phyloP scores from a whole-genome alignment of 225 moss, liverwort and hornwort genomes.

The Antitrichia curtipendula region DNA sequence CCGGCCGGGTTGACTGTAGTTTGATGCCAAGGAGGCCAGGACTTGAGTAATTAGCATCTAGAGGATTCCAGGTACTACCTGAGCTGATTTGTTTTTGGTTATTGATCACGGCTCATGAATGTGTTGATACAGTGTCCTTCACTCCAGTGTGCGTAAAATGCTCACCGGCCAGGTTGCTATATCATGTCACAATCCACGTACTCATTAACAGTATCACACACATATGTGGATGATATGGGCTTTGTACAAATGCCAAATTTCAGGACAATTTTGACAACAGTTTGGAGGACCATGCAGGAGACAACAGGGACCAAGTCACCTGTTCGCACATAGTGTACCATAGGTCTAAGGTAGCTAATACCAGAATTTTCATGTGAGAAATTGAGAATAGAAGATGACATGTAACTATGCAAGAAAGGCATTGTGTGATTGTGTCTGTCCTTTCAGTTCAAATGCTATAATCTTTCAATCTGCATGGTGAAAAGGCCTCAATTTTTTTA shows the following conservation, averaged over 20 bases:
- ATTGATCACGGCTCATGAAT: not conserved
- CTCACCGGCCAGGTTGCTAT: not conserved
- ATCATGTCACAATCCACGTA: constrained; percentile 7
- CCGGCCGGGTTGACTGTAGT: not conserved
- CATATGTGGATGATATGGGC: constrained; percentile 20
- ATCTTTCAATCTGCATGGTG: too few relatives aligned
- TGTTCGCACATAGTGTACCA: too few relatives aligned
- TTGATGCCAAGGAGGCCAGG: not conserved
- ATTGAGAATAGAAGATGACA: not conserved
- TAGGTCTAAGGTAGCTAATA: not conserved
- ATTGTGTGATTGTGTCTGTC: too few relatives aligned
- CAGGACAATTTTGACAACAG: constrained; percentile 13
- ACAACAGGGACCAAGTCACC: not conserved
- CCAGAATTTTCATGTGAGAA: not conserved
- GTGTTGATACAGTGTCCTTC: constrained; percentile 2
- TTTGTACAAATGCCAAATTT: not conserved
- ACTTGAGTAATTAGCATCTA: not conserved
- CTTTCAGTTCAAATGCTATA: too few relatives aligned
- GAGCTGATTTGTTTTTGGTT: not conserved
- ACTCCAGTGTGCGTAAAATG: not conserved
- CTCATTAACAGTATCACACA: constrained; percentile 18
- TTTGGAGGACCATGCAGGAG: not conserved
- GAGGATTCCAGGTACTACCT: not conserved
- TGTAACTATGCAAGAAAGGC: not conserved
- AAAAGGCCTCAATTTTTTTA: too few relatives aligned